phyloP scores from a whole-genome alignment of 495 filamentous ascomycete genomes.

The Penicillium subrubescens region DNA sequence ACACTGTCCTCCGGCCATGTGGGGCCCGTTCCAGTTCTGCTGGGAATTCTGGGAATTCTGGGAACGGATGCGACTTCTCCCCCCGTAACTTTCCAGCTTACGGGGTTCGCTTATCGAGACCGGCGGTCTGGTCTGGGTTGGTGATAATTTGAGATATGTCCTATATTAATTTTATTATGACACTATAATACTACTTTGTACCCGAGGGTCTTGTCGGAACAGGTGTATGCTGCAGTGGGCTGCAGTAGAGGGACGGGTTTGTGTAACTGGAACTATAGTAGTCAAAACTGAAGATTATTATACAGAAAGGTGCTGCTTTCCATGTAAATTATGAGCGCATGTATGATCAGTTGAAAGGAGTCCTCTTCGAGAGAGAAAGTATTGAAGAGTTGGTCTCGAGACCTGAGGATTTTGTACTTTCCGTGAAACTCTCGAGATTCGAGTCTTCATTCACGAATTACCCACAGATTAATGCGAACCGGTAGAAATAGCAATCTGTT shows the following conservation, averaged over 20 bases:
- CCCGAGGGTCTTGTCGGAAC: not conserved
- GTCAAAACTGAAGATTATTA: not conserved
- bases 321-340: too few relatives aligned
- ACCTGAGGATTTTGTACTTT: not conserved
- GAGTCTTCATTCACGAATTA: not conserved
- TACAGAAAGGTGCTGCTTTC: too few relatives aligned
- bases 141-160: not conserved
- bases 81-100: conserved; percentile 29
- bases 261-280: not conserved
- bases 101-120: conserved; percentile 27
- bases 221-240: not conserved
- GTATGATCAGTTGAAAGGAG: too few relatives aligned
- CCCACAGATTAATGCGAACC: not conserved
- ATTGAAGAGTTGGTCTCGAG: too few relatives aligned
- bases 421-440: not conserved
- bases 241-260: not conserved
- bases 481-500: not conserved
- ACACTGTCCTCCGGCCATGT: not conserved
- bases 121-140: conserved; percentile 15
- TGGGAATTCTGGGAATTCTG: not conserved
- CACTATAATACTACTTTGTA: too few relatives aligned
- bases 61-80: conserved; percentile 10
- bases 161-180: not conserved
- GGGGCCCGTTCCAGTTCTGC: conserved; percentile 21
- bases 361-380: too few relatives aligned